Evolutionary conservation across 169 alveolate species (phyloP).

Genomic region (Eimeria maxima): DNA sequence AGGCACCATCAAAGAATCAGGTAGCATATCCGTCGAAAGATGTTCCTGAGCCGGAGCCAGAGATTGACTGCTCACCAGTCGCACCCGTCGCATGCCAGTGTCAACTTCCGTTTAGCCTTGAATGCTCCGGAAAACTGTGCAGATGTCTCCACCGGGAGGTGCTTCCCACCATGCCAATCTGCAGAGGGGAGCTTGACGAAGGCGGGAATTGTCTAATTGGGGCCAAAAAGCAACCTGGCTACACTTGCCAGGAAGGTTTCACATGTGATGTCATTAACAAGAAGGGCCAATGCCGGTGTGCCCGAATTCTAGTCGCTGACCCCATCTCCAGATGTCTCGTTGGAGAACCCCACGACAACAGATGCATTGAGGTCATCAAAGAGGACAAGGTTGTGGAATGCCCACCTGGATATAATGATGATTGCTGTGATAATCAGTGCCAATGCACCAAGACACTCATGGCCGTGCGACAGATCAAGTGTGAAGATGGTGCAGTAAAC

Average conservation of each 20-base stretch:
- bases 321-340: conserved; percentile 38
- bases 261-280: conserved; percentile 73
- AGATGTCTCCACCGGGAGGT: conserved; percentile 48
- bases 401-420: conserved; percentile 58
- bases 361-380: conserved; percentile 54
- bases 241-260: conserved; percentile 77
- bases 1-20: conserved; percentile 41
- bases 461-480: conserved; percentile 41
- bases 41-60: conserved; percentile 37
- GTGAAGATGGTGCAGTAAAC: conserved; percentile 49
- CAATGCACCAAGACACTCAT: conserved; percentile 54
- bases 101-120: conserved; percentile 1
- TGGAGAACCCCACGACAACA: conserved; percentile 50
- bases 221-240: conserved; percentile 23
- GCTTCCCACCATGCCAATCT: conserved; percentile 57
- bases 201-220: conserved; percentile 61
- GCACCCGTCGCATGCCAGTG: conserved; percentile 27
- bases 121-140: conserved; percentile 29
- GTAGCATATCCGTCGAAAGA: background rate
- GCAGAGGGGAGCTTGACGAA: conserved; percentile 58
- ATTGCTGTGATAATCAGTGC: conserved; percentile 60
- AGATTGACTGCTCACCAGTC: conserved; percentile 32
- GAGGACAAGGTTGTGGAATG: conserved; percentile 25
- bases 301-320: conserved; percentile 14
- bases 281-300: conserved; percentile 74